Evolutionary conservation across 306 rosid species (phyloP).

Genomic region (Aeschynomene evenia): DNA sequence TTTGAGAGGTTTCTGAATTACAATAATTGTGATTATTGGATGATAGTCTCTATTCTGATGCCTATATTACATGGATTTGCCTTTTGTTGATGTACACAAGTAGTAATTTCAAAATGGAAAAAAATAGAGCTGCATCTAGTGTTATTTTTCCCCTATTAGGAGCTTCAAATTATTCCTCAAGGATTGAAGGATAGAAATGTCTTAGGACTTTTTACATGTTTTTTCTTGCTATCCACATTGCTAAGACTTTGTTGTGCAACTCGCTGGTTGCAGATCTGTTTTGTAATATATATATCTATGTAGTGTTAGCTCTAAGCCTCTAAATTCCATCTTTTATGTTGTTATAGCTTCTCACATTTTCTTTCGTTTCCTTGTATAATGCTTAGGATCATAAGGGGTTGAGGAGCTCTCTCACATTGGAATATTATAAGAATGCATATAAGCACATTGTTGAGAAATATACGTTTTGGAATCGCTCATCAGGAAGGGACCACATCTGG

Average conservation of each 20-base stretch:
- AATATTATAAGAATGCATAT: slow-evolving; percentile 72
- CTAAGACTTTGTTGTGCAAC: background rate
- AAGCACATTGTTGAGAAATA: slow-evolving; percentile 70
- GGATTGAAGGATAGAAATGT: slow-evolving; percentile 6
- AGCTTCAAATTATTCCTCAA: background rate
- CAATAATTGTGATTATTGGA: slow-evolving; percentile 13
- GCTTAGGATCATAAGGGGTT: slow-evolving; percentile 76
- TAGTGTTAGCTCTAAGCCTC: background rate
- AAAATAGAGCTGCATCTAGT: slow-evolving; percentile 4
- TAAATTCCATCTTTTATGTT: slow-evolving; percentile 2
- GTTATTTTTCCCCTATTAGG: slow-evolving; percentile 18
- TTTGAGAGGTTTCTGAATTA: background rate
- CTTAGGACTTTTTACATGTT: background rate
- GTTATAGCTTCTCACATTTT: background rate
- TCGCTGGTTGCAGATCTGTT: slow-evolving; percentile 17
- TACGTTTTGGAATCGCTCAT: slow-evolving; percentile 84
- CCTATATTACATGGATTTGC: slow-evolving; percentile 19
- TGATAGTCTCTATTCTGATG: background rate
- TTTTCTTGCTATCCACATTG: slow-evolving; percentile 17
- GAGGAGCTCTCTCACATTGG: slow-evolving; percentile 95
- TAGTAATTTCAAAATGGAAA: slow-evolving; percentile 11
- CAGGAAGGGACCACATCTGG: slow-evolving; percentile 98
- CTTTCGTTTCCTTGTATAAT: slow-evolving; percentile 17
- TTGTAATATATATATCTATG: background rate
- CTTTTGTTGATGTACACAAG: background rate